Conservation (phyloP, 495 filamentous ascomycete genomes). For the Thermochaetoides thermophila region DNA sequence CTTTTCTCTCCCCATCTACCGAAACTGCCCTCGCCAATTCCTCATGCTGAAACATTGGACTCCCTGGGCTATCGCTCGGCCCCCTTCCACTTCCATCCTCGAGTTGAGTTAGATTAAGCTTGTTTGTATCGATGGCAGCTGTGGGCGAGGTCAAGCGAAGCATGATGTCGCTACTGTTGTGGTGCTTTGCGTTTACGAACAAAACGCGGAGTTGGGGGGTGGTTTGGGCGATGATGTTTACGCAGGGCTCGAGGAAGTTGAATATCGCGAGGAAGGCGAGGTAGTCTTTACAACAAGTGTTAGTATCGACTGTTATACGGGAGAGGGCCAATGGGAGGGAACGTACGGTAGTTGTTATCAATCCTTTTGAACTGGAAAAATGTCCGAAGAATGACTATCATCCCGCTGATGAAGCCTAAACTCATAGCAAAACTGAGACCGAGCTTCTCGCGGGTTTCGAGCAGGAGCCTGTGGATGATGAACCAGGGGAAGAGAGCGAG, state of each 20-base stretch:
- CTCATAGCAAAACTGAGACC: conserved; percentile 22
- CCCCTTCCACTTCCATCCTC: no score
- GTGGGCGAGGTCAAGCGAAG: no score
- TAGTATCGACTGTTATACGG: background rate
- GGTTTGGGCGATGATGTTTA: conserved; percentile 12
- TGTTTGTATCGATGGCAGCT: no score
- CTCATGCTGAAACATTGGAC: no score
- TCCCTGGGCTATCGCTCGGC: no score
- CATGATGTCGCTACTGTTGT: no score
- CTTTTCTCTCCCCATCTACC: no score
- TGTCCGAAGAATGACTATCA: conserved; percentile 10
- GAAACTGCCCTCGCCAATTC: no score
- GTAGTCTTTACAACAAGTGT: conserved; percentile 3
- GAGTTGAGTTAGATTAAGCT: no score
- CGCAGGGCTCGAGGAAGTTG: conserved; percentile 11
- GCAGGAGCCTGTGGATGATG: conserved; percentile 18
- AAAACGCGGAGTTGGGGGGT: conserved; percentile 14
- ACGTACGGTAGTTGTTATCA: conserved; percentile 10
- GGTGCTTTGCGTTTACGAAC: conserved; percentile 7
- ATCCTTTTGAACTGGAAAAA: conserved; percentile 6
- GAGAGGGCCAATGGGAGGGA: background rate
- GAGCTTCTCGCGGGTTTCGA: conserved; percentile 19
- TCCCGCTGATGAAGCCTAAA: conserved; percentile 13
- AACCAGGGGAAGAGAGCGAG: conserved; percentile 21
- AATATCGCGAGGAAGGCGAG: conserved; percentile 14